Evolutionary conservation across 2,329 filamentous ascomycete genomes (phyloP), one percentile per base, ranked within the genome.

Genomic region (Trichoderma pleuroti): DNA sequence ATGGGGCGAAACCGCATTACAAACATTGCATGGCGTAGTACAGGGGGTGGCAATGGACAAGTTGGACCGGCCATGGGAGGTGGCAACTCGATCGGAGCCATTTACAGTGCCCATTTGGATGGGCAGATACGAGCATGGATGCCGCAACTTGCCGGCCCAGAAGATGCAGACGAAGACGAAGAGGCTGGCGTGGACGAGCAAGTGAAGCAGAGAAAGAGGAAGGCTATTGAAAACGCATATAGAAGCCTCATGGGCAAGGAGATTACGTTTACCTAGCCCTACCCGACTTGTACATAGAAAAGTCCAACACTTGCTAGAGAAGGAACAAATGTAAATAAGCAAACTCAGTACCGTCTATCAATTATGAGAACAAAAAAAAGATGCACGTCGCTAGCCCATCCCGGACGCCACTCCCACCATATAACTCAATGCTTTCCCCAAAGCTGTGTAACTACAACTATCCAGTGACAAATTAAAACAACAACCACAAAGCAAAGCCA

Each of bases 401-500:
- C 56, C 12, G 1, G 56, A 59, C 56, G 56, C 56, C 56, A 1
- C 30, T 68, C 16, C 56, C 1, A 1, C n/a, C 10, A 39, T 52
- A 42, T 16, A 34, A 7, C 16, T 21, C 21, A 14, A 14, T 56
- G 8, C 28, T 34, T 26, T 12, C 36, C 6, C 39, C 14, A 7
- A 11, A 8, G 32, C 26, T 46, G 32, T 36, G 32, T 18, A 46
- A 18, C 46, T 16, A n/a, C 30, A 42, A n/a, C 12, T n/a, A 0
- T 16, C 39, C 14, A 30, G n/a, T 56, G 36, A 12, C 12, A 39
- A 46, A 83, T 77, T 93, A 85, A 83, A 83, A 97, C 91, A 24
- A 90, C 86, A 6, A 98, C 87, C 66, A 93, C 92, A 54, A 98
- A 81, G 80, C 93, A 93, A 30, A 97, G 80, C 91, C 94, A 99